Base-by-base conservation (phyloP, 2,329 filamentous ascomycete species). In the Neofusicoccum parvum region DNA sequence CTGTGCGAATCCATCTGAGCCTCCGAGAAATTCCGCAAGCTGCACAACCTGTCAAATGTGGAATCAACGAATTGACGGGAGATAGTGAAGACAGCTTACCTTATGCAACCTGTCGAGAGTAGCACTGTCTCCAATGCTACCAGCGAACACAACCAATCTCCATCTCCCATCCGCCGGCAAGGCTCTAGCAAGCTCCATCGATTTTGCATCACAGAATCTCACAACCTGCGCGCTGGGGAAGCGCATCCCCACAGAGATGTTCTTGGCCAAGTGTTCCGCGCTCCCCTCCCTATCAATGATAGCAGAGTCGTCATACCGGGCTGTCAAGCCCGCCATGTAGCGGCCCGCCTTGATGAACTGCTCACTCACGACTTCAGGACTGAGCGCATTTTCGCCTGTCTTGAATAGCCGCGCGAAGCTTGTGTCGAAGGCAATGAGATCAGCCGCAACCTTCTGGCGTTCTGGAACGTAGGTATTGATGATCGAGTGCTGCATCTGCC, bases 381-480 rank as follows among this genome's bases (percentile, higher is more conserved):
- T 79, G 2, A 79, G 78, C 14, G 80, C 74, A 11, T 81, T 73
- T 11, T 60, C 32, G 2, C 41, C 56, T 6, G 56, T 60, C 56
- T 60, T 49, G 70, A 88, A 88, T 34, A 86, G 74, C 67, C 81
- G 81, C 0, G 83, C 80, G 69, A 84, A 85, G 59, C 81, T 78
- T 1, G 83, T 81, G 69, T 89, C 87, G 66, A 89, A 89, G 3
- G 85, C 82, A 66, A 89, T 88, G 12, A 90, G 77, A 63, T 88
- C 85, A 0, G 69, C 71, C 0, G 76, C 76, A 0, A 73, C 75
- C 45, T 76, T 76, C 0, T 67, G 60, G 79, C 88, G 82, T 74
- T 91, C 88, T 23, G 81, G 74, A 67, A 88, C 85, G 72, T 90
- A 90, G 60, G 85, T 89, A 58, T 84, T 77, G 0, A 90, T 80